A percentile compares a stretch with the other conserved stretches of the same genome.
Conservation (phyloP, 768 basidiomycete species). For the Leccinum uliginosum region DNA sequence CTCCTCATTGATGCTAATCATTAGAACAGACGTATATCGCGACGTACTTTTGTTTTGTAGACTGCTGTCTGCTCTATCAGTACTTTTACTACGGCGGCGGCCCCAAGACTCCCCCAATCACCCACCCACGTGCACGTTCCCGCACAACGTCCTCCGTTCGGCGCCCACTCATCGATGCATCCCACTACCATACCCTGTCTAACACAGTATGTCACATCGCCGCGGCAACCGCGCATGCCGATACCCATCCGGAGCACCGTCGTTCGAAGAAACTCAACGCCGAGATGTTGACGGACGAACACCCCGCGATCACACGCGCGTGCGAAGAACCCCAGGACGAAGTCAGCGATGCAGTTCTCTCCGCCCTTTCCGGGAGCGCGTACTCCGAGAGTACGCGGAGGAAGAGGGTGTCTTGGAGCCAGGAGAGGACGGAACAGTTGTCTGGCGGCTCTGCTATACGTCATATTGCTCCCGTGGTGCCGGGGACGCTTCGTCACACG, state of each 20-base stretch:
- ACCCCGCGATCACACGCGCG: constrained; percentile 10
- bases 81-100: constrained; percentile 69
- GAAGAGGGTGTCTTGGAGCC: constrained; percentile 67
- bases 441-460: constrained; percentile 41
- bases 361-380: constrained; percentile 68
- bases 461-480: constrained; percentile 31
- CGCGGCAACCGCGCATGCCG: constrained; percentile 60
- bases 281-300: constrained; percentile 19
- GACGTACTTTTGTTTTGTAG: constrained; percentile 83
- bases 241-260: constrained; percentile 38
- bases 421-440: constrained; percentile 54
- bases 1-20: constrained; percentile 5
- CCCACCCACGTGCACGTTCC: constrained; percentile 37
- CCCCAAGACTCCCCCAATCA: constrained; percentile 31
- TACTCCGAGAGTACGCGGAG: constrained; percentile 64
- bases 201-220: constrained; percentile 70
- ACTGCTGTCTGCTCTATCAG: constrained; percentile 70
- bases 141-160: constrained; percentile 42
- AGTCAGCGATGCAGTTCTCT: constrained; percentile 47
- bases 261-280: constrained; percentile 27
- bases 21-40: constrained; percentile 77
- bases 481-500: constrained; percentile 31
- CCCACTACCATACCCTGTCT: constrained; percentile 67
- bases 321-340: constrained; percentile 35
- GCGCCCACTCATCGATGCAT: constrained; percentile 49